Evolutionary conservation across 805 yeast genomes (phyloP), one percentile per base, ranked within the genome.

Genomic region (Jamesozyma piceae): DNA sequence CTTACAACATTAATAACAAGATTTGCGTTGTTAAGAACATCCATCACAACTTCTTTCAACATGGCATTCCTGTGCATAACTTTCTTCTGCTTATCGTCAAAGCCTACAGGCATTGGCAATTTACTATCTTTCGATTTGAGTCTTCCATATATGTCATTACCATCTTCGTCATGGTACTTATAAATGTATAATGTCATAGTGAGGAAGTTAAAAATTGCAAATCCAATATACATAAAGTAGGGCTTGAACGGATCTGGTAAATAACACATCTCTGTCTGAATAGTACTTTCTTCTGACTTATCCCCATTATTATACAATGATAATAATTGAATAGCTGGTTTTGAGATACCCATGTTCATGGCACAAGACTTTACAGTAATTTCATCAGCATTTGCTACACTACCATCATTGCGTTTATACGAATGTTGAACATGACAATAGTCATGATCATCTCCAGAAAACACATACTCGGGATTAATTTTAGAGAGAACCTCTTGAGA

Each of bases 391-490:
- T 49, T 52, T 31, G 49, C 47, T 0, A 48, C 43, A 1, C 57
- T 60, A 13, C 56, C 57, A 35, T 51, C 45, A 6, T 35, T 42
- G 1, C 42, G 38, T 0, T 49, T 49, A 45, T 65, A 57, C 10
- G 49, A 32, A 58, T 90, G 97, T 18, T 65, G 64, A 26, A 82
- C 72, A 49, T 83, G 86, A 60, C 99, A 92, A 52, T 86, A 88
- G 60, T 92, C 98, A 65, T 92, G 99, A 60, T 92, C 98, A 60
- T 92, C 99, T 1, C 98, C 99, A 5, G 94, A 78, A 55, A 88
- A 85, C 3, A 84, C 71, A 10, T 80, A 61, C 14, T 68, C 68
- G 0, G 99, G 99, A 37, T 72, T 64, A 1, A 90, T 59, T 9
- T 63, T 66, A 5, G 68, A 53, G 36, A 92, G 62, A 4, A 92